Base-by-base conservation (phyloP, 1,139 yeast species). In the Citeromyces siamensis region DNA sequence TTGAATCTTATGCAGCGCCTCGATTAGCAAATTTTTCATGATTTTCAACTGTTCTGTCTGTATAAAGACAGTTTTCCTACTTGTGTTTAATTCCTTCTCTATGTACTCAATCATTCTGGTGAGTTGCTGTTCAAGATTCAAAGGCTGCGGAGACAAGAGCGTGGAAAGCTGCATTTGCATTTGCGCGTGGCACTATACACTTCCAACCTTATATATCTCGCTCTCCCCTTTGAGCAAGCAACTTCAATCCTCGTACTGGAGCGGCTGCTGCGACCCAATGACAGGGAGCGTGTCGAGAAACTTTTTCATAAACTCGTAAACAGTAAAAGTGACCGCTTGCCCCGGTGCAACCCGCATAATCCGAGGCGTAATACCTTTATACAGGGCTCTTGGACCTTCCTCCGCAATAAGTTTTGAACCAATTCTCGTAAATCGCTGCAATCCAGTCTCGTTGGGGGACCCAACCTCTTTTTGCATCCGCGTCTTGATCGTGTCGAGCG, bases 341-440 rank as follows among this genome's bases (percentile, higher is more conserved):
- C 98, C 98, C 18, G 98, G 97, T 13, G 98, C 98, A 40, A 90
- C 98, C 64, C 98, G 81, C 94, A 90, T 86, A 50, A 90, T 90
- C 68, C 98, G 81, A 50, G 98, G 98, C 31, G 96, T 86, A 55
- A 90, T 90, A 64, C 98, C 98, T 61, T 88, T 84, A 66, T 90
- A 88, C 50, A 86, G 71, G 14, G 95, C 95, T 43, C 69, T 68
- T 45, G 77, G 61, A 47, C 96, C 98, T 60, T 88, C 95, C 64
- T 85, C 95, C 55, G 76, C 79, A 48, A 88, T 64, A 58, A 90
- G 71, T 53, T 79, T 90, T 39, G 66, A 66, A 44, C 94, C 88
- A 50, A 90, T 88, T 56, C 90, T 72, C 37, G 70, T 62, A 50
- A 90, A 86, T 61, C 95, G 74, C 35, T 72, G 75, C 50, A 80